Percentiles rank a stretch among this genome's conserved stretches.
These are phyloP conservation scores for Penicillium herquei DNA, from an alignment of 495 filamentous ascomycete species.

Conservation along the genomic window DNA sequence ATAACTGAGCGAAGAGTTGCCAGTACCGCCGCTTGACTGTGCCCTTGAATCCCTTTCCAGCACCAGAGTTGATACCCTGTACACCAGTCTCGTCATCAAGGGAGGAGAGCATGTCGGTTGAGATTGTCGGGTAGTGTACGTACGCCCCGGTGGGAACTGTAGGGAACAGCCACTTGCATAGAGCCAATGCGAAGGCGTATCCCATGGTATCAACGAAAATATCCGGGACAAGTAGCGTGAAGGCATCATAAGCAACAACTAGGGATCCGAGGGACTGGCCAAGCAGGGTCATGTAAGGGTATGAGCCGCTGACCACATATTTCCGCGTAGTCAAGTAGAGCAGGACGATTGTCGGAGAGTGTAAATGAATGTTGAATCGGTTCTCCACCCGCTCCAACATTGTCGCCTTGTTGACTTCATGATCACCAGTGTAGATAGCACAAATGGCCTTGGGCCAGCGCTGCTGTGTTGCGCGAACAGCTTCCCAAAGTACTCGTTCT, in stretches of 20 bases:
- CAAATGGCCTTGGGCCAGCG: conserved; percentile 87
- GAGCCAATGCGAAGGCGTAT: conserved; percentile 84
- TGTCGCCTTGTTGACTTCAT: conserved; percentile 73
- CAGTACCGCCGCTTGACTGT: conserved; percentile 76
- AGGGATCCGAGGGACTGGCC: conserved; percentile 89
- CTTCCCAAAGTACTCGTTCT: conserved; percentile 95
- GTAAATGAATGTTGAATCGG: conserved; percentile 89
- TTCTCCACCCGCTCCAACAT: conserved; percentile 79
- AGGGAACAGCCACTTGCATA: conserved; percentile 80
- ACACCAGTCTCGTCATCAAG: conserved; percentile 64
- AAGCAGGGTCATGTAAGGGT: conserved; percentile 90
- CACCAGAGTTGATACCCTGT: conserved; percentile 80
- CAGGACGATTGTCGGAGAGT: conserved; percentile 79
- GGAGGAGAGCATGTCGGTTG: conserved; percentile 92
- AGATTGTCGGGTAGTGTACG: conserved; percentile 97
- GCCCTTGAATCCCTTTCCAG: conserved; percentile 67
- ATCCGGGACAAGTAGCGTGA: conserved; percentile 85
- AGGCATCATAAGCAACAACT: conserved; percentile 87
- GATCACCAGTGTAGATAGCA: conserved; percentile 92
- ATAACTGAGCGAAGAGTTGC: conserved; percentile 76
- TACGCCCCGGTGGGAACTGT: conserved; percentile 85
- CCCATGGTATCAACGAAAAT: conserved; percentile 98
- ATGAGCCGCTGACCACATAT: conserved; percentile 79
- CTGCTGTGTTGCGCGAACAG: conserved; percentile 85
- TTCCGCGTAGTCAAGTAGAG: conserved; percentile 85